Conservation (phyloP, 176 grass and related monocot species). For the Tuctoria greenei region DNA sequence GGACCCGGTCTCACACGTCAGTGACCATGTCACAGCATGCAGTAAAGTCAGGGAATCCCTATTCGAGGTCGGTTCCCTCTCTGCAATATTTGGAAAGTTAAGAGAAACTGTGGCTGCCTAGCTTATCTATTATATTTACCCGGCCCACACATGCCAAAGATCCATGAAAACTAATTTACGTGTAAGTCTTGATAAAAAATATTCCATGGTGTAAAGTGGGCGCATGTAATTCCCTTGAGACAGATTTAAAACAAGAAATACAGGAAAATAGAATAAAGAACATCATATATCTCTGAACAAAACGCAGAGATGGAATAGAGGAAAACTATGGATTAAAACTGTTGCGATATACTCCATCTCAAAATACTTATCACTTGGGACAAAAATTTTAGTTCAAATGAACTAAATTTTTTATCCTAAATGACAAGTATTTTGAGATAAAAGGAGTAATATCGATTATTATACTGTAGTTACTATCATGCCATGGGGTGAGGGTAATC, state of each 20-base stretch:
- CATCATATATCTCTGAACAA: conserved; percentile 12
- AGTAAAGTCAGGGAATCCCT: no score
- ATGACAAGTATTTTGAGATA: no score
- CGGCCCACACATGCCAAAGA: not conserved
- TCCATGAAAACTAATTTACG: not conserved
- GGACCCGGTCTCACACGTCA: no score
- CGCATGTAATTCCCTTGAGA: not conserved
- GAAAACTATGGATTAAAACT: not conserved
- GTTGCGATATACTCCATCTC: conserved; percentile 26
- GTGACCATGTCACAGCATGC: no score
- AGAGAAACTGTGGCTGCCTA: not conserved
- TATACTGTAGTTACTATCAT: conserved; percentile 32
- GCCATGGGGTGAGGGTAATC: conserved; percentile 29
- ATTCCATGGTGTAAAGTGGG: conserved; percentile 8
- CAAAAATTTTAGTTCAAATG: no score
- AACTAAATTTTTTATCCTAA: no score
- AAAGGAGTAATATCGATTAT: conserved; percentile 24
- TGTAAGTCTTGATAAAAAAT: not conserved
- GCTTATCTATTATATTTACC: not conserved
- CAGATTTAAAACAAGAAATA: not conserved
- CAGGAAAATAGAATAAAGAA: not conserved
- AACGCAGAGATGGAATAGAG: conserved; percentile 14
- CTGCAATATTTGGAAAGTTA: no score
- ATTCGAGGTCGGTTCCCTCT: no score
- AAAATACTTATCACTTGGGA: no score